Conservation (phyloP, 192 early-diverging fungal genomes). For the Gaertneriomyces semiglobifer region DNA sequence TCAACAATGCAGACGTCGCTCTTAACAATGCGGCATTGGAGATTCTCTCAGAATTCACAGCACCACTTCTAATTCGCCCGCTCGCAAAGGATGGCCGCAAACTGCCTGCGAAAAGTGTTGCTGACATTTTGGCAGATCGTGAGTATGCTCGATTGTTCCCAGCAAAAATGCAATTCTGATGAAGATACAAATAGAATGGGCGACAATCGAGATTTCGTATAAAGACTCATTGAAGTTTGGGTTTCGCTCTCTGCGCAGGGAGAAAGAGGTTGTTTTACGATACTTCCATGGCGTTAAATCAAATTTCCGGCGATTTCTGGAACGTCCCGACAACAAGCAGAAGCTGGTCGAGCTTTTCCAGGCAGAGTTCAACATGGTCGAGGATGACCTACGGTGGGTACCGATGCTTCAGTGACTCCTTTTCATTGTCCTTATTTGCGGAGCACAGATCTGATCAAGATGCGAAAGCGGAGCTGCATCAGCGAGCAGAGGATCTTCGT, state of each 20-base stretch:
- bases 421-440: not conserved
- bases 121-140: slow-evolving; percentile 55
- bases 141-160: not conserved
- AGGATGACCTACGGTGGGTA: slow-evolving; percentile 55
- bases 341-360: slow-evolving; percentile 54
- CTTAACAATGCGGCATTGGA: not conserved
- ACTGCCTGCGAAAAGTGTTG: slow-evolving; percentile 50
- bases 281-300: slow-evolving; percentile 55
- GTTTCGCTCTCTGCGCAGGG: slow-evolving; percentile 55
- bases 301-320: slow-evolving; percentile 52
- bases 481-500: slow-evolving; percentile 58
- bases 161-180: not conserved
- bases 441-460: slow-evolving; percentile 45
- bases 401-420: slow-evolving; percentile 5
- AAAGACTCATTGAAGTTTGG: slow-evolving; percentile 56
- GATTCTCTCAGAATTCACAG: not conserved
- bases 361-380: slow-evolving; percentile 53
- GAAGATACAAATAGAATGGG: slow-evolving; percentile 45
- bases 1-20: not conserved
- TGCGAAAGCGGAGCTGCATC: slow-evolving; percentile 60
- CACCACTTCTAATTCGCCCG: not conserved
- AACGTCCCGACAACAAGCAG: slow-evolving; percentile 56
- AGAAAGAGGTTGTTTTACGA: slow-evolving; percentile 43
- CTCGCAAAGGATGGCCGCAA: slow-evolving; percentile 39
- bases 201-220: slow-evolving; percentile 52